phyloP scores from a whole-genome alignment of 176 grass and related monocot genomes.

The Cenchrus americanus region DNA sequence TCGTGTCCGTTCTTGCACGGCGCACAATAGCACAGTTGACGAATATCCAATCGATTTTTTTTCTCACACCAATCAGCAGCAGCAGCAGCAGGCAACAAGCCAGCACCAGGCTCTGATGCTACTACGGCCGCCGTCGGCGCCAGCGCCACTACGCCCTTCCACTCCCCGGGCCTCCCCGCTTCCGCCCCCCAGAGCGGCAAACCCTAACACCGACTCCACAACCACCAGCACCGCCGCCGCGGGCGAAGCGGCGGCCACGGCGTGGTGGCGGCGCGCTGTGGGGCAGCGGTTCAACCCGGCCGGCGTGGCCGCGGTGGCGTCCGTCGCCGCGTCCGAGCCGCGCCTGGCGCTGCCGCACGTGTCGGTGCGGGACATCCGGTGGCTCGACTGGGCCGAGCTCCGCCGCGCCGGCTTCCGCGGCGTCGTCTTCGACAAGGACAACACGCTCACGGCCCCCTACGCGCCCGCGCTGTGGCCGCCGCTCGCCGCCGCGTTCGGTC shows the following conservation, averaged over 20 bases:
- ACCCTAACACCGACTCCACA: constrained; percentile 32
- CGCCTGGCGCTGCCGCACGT: constrained; percentile 81
- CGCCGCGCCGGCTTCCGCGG: constrained; percentile 83
- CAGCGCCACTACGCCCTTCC: constrained; percentile 32
- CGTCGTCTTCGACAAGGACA: constrained; percentile 98
- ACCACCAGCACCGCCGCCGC: not conserved
- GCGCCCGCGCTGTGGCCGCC: constrained; percentile 73
- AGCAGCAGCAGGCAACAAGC: not conserved
- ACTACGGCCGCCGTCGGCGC: constrained; percentile 33
- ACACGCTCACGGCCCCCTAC: constrained; percentile 91
- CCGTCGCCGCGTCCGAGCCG: constrained; percentile 61
- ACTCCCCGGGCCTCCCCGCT: constrained; percentile 33
- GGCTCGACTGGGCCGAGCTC: constrained; percentile 83
- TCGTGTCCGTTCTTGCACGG: no score
- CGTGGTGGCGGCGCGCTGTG: constrained; percentile 71
- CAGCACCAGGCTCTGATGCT: constrained; percentile 36
- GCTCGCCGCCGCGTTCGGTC: constrained; percentile 58
- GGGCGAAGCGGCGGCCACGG: constrained; percentile 16
- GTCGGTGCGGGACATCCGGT: constrained; percentile 73
- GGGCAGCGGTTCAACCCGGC: constrained; percentile 82
- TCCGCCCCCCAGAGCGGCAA: constrained; percentile 13
- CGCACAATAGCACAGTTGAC: not conserved
- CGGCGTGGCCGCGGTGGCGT: constrained; percentile 55
- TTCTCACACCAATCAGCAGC: not conserved
- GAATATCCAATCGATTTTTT: constrained; percentile 29